These are phyloP conservation scores for Aspergillus tanneri DNA, from an alignment of 2,329 filamentous ascomycete genomes.

Conservation along the genomic window DNA sequence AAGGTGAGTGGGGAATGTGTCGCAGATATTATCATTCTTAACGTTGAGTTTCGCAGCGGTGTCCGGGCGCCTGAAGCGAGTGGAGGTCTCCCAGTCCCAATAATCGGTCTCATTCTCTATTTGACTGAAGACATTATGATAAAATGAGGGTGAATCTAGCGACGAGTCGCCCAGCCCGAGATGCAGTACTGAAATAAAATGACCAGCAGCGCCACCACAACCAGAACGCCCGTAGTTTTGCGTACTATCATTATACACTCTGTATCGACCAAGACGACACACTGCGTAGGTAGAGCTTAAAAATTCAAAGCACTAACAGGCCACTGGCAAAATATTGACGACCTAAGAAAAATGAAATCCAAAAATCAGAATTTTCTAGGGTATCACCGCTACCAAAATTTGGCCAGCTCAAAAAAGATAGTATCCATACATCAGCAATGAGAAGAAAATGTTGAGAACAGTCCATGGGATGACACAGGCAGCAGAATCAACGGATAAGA, in stretches of 20 bases:
- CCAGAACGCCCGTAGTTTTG: conserved; percentile 7
- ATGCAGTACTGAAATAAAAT: conserved; percentile 9
- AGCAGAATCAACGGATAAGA: too few species aligned
- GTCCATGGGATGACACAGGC: too few species aligned
- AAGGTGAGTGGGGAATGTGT: conserved; percentile 35
- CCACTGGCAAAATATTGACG: too few species aligned
- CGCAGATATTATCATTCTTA: conserved; percentile 16
- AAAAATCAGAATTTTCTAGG: too few species aligned
- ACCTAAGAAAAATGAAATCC: too few species aligned
- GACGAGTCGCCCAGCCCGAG: conserved; percentile 1
- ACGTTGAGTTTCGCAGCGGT: neutral
- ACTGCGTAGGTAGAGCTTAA: too few species aligned
- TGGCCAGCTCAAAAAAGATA: too few species aligned
- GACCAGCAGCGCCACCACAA: conserved; percentile 5
- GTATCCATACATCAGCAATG: too few species aligned
- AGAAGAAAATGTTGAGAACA: too few species aligned
- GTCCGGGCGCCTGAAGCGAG: conserved; percentile 13
- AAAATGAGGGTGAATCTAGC: conserved; percentile 8
- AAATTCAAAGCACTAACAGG: too few species aligned
- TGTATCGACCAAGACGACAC: too few species aligned
- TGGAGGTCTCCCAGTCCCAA: conserved; percentile 26
- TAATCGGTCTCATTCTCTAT: conserved; percentile 13
- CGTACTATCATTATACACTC: conserved; percentile 5
- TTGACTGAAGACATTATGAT: conserved; percentile 4
- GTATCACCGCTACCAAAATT: too few species aligned